These are phyloP conservation scores for Dactylis glomerata DNA, from an alignment of 176 grass and related monocot species.

Conservation along the genomic window DNA sequence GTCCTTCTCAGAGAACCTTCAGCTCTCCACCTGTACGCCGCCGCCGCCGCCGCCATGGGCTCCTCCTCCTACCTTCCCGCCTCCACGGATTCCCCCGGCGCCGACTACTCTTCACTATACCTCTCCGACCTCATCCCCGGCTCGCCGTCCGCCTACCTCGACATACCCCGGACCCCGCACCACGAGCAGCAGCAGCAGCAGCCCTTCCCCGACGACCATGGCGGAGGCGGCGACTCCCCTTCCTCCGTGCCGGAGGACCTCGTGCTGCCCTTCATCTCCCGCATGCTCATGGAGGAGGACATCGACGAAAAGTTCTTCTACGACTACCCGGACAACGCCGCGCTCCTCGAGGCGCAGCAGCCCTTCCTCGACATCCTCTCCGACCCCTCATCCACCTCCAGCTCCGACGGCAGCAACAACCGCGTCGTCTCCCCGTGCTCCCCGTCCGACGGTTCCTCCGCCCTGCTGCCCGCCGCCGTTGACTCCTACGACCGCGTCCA, in stretches of 20 bases:
- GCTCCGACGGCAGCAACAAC: neutral
- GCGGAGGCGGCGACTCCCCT: neutral
- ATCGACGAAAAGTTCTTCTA: conserved; percentile 67
- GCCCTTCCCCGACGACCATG: neutral
- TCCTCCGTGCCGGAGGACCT: conserved; percentile 36
- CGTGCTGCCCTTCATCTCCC: conserved; percentile 53
- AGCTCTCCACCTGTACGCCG: neutral
- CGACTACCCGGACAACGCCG: conserved; percentile 49
- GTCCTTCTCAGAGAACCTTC: conserved; percentile 37
- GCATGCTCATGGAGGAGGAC: conserved; percentile 77
- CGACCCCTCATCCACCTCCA: conserved; percentile 8
- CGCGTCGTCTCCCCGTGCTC: neutral
- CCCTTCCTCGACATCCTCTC: conserved; percentile 64
- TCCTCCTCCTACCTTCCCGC: conserved; percentile 28
- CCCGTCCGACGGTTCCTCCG: neutral
- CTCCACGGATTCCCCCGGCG: conserved; percentile 7
- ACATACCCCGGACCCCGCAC: conserved; percentile 36
- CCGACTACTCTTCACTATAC: conserved; percentile 29
- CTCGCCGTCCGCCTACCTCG: conserved; percentile 42
- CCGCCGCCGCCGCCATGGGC: conserved; percentile 36
- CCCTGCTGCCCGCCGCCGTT: conserved; percentile 4
- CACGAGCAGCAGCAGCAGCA: neutral
- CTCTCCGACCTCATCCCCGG: conserved; percentile 36
- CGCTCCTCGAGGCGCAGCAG: conserved; percentile 56
- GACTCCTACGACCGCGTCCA: conserved; percentile 21